phyloP scores from a whole-genome alignment of 306 rosid species.

The Rosa lucieae region DNA sequence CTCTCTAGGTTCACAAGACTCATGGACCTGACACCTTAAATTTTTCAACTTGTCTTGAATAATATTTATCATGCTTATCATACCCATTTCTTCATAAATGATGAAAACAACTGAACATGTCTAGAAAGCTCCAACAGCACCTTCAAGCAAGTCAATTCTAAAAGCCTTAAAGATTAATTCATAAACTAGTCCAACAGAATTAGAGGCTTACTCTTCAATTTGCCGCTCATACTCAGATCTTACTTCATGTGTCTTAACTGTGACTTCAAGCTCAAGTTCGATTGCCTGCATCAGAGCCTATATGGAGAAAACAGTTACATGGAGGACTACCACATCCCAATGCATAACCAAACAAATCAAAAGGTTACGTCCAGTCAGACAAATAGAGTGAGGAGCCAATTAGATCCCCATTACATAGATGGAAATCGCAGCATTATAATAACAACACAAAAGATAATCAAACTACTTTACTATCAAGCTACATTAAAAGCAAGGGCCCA shows the following conservation, averaged over 20 bases:
- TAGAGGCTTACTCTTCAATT: constrained; percentile 73
- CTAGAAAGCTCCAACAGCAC: not conserved
- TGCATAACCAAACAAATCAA: not conserved
- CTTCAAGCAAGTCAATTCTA: not conserved
- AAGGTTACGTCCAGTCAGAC: constrained; percentile 4
- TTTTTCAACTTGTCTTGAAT: too few species aligned
- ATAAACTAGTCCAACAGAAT: not conserved
- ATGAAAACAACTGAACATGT: not conserved
- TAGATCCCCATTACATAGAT: not conserved
- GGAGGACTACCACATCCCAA: constrained; percentile 3
- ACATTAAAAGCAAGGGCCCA: not conserved
- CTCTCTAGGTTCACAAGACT: too few species aligned
- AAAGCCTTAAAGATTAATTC: not conserved
- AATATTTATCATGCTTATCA: too few species aligned
- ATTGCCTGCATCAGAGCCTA: constrained; percentile 89
- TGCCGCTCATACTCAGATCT: constrained; percentile 88
- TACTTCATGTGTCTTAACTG: constrained; percentile 88
- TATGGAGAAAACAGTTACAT: constrained; percentile 17
- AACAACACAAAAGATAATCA: not conserved
- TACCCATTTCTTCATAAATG: too few species aligned
- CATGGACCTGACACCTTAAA: too few species aligned
- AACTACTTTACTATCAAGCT: not conserved
- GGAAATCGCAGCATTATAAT: not conserved
- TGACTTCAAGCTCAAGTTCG: constrained; percentile 95
- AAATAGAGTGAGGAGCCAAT: not conserved